Evolutionary conservation across 176 grass and related monocot genomes (phyloP).

Genomic region (Cymbopogon citratus): DNA sequence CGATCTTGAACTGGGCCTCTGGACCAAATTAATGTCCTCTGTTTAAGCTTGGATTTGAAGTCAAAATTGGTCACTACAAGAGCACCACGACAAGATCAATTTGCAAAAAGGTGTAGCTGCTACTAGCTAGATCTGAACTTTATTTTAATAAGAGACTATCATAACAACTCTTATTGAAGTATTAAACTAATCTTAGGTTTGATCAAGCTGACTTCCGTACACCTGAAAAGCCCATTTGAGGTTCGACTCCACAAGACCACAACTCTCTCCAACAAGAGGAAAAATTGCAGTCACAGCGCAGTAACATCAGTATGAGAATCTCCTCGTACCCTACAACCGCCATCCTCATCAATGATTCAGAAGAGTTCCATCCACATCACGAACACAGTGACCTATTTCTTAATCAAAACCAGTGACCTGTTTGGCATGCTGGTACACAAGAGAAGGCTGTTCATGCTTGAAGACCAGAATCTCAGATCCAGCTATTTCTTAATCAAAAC

Average conservation of each 20-base stretch:
- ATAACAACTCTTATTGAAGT: neutral
- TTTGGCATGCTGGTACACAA: slow-evolving; percentile 13
- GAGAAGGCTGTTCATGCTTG: neutral
- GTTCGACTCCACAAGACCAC: neutral
- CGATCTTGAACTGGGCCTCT: too few species aligned
- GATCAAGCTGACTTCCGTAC: neutral
- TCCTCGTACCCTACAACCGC: neutral
- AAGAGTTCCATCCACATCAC: neutral
- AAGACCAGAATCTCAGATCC: slow-evolving; percentile 16
- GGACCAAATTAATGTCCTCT: too few species aligned
- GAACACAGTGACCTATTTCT: neutral
- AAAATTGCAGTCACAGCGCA: neutral
- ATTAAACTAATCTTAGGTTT: neutral
- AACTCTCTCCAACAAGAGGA: neutral
- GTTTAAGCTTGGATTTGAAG: too few species aligned
- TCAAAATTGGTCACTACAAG: too few species aligned
- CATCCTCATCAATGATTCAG: neutral
- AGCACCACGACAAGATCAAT: neutral
- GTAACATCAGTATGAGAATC: neutral
- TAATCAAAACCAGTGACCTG: neutral
- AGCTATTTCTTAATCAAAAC: too few species aligned
- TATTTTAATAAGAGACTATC: neutral
- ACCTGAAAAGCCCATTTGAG: neutral
- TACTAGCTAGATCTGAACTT: neutral
- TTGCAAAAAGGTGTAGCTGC: neutral